Evolutionary conservation across 768 basidiomycete genomes (phyloP).

Genomic region (Albatrellus ellisii): DNA sequence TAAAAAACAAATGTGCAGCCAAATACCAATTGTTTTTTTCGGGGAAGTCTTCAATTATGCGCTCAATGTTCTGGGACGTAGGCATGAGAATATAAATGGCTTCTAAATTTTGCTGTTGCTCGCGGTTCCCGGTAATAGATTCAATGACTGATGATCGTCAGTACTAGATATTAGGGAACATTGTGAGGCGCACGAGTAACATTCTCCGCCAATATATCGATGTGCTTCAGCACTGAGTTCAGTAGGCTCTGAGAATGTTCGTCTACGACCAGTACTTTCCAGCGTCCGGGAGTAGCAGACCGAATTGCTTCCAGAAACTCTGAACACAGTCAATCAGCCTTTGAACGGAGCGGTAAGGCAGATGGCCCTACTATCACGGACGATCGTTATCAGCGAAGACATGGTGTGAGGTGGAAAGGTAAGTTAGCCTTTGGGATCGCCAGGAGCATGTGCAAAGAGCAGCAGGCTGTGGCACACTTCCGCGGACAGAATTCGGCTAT

Average conservation of each 20-base stretch:
- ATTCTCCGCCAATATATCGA: constrained; percentile 91
- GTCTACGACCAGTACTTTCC: constrained; percentile 98
- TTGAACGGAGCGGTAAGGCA: background rate
- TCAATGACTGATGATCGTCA: constrained; percentile 64
- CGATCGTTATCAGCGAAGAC: constrained; percentile 30
- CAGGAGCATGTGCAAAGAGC: too few relatives aligned
- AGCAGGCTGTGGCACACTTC: too few relatives aligned
- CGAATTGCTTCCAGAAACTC: constrained; percentile 83
- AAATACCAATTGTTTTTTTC: constrained; percentile 57
- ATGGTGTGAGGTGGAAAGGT: constrained; percentile 1
- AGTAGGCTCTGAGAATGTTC: constrained; percentile 80
- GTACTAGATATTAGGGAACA: background rate
- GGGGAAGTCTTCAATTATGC: constrained; percentile 78
- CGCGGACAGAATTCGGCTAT: too few relatives aligned
- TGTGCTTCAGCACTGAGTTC: constrained; percentile 78
- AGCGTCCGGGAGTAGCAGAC: constrained; percentile 76
- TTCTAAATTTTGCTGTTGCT: constrained; percentile 76
- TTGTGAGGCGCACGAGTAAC: constrained; percentile 65
- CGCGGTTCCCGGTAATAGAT: constrained; percentile 70
- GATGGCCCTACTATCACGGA: constrained; percentile 27
- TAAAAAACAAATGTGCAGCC: constrained; percentile 83
- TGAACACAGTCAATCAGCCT: constrained; percentile 19
- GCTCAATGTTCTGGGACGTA: constrained; percentile 85
- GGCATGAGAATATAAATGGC: constrained; percentile 93
- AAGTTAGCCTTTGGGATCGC: too few relatives aligned